A percentile compares a stretch with the other conserved stretches of the same genome.
Conservation (phyloP, 108 stramenopile genomes). For the Nannochloropsis oceanica region DNA sequence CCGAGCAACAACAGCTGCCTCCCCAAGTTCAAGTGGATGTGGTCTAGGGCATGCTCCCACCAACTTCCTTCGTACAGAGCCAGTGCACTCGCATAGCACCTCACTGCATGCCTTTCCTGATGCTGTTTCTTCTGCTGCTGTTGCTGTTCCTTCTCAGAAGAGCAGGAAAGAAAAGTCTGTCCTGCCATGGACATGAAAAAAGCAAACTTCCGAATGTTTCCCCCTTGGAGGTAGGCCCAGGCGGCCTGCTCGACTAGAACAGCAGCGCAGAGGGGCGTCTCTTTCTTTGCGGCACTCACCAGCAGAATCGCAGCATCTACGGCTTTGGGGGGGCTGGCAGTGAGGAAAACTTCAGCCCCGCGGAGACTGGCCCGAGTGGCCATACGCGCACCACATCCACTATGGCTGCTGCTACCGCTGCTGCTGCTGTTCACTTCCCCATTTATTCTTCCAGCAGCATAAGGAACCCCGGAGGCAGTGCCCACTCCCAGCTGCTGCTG, state of each 20-base stretch:
- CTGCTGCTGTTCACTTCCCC: neutral
- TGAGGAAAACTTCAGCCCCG: neutral
- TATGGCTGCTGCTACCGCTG: neutral
- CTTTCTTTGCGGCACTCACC: neutral
- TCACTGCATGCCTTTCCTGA: neutral
- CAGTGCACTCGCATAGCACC: conserved; percentile 1
- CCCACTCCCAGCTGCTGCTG: neutral
- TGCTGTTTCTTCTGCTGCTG: neutral
- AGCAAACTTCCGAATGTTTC: neutral
- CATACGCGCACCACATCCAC: neutral
- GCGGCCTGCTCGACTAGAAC: conserved; percentile 10
- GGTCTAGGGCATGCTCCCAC: neutral
- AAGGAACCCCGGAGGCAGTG: neutral
- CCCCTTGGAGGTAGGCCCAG: neutral
- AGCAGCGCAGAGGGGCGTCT: conserved; percentile 6
- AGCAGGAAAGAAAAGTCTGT: neutral
- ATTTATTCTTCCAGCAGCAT: neutral
- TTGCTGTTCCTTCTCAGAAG: neutral
- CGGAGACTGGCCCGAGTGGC: neutral
- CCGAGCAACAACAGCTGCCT: neutral
- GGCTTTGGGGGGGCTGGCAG: neutral
- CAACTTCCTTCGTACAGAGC: conserved; percentile 4
- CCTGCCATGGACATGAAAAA: neutral
- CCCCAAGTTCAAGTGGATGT: neutral
- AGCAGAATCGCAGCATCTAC: neutral